phyloP scores from a whole-genome alignment of 768 basidiomycete species.

The Collybia nuda region DNA sequence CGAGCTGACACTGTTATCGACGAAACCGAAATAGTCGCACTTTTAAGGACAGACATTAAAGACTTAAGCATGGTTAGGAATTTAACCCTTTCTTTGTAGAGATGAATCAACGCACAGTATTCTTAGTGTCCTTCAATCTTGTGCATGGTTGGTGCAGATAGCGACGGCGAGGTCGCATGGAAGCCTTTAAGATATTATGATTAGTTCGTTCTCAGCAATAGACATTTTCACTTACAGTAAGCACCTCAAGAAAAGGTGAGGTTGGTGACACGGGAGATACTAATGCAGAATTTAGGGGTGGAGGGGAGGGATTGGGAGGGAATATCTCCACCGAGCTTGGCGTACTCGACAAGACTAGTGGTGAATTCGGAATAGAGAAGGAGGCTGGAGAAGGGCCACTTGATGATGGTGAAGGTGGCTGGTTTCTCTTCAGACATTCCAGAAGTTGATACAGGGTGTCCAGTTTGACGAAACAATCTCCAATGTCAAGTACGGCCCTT shows the following conservation, averaged over 20 bases:
- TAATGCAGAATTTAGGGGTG: conserved; percentile 6
- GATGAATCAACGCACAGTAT: conserved; percentile 31
- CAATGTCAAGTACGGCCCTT: conserved; percentile 42
- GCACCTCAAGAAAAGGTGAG: conserved; percentile 21
- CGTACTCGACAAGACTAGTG: conserved; percentile 6
- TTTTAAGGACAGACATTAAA: conserved; percentile 43
- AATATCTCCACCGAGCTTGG: conserved; percentile 5
- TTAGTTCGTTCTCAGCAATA: neutral
- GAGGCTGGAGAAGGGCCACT: neutral
- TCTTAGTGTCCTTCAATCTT: conserved; percentile 37
- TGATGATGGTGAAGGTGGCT: neutral
- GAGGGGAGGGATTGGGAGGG: conserved; percentile 7
- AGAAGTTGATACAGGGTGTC: conserved; percentile 40
- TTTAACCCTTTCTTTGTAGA: neutral
- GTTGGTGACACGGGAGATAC: conserved; percentile 19
- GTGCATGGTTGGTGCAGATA: conserved; percentile 31
- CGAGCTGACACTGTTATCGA: conserved; percentile 45
- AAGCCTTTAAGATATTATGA: conserved; percentile 32
- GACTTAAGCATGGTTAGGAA: conserved; percentile 30
- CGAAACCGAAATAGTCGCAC: conserved; percentile 41
- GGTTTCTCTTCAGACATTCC: conserved; percentile 11
- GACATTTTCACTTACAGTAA: conserved; percentile 17
- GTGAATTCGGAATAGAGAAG: neutral
- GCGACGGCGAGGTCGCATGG: conserved; percentile 45
- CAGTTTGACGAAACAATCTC: conserved; percentile 44